Percentiles rank a stretch among this genome's conserved stretches.
phyloP scores from a whole-genome alignment of 2,329 filamentous ascomycete species.

The Talaromyces verruculosus region DNA sequence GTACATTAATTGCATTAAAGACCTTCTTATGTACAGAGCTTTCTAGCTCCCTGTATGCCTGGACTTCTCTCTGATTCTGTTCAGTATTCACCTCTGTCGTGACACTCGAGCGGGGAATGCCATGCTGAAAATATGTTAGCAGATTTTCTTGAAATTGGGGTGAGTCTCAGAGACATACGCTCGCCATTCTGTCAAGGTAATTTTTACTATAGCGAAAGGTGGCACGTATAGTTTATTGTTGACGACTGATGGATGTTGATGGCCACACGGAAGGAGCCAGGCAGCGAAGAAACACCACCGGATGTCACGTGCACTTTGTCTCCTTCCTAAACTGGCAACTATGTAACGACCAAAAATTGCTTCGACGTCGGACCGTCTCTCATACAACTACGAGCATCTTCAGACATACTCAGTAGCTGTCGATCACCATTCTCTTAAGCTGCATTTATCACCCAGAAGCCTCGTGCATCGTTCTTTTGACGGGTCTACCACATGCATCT shows the following conservation, averaged over 20 bases:
- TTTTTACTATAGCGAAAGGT: background rate
- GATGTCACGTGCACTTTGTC: slow-evolving; percentile 16
- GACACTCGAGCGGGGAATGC: slow-evolving; percentile 68
- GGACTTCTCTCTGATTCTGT: slow-evolving; percentile 73
- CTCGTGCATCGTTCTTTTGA: slow-evolving; percentile 20
- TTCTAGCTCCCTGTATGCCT: slow-evolving; percentile 71
- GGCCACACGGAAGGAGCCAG: slow-evolving; percentile 3
- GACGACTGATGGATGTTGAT: background rate
- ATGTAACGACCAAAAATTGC: background rate
- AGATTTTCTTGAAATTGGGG: slow-evolving; percentile 4
- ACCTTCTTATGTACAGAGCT: slow-evolving; percentile 64
- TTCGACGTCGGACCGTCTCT: background rate
- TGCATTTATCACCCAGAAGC: background rate
- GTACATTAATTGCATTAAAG: slow-evolving; percentile 35
- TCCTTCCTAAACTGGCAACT: slow-evolving; percentile 21
- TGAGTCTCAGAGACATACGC: slow-evolving; percentile 23
- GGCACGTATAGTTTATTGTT: background rate
- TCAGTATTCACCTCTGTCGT: slow-evolving; percentile 69
- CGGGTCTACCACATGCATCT: slow-evolving; percentile 14
- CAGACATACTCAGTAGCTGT: background rate
- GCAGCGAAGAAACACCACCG: slow-evolving; percentile 4
- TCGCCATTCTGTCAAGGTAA: slow-evolving; percentile 18
- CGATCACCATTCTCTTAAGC: background rate
- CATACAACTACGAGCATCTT: background rate
- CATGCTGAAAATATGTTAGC: slow-evolving; percentile 60